Evolutionary conservation across 805 yeast genomes (phyloP).

Genomic region (Starmera pachycereana): DNA sequence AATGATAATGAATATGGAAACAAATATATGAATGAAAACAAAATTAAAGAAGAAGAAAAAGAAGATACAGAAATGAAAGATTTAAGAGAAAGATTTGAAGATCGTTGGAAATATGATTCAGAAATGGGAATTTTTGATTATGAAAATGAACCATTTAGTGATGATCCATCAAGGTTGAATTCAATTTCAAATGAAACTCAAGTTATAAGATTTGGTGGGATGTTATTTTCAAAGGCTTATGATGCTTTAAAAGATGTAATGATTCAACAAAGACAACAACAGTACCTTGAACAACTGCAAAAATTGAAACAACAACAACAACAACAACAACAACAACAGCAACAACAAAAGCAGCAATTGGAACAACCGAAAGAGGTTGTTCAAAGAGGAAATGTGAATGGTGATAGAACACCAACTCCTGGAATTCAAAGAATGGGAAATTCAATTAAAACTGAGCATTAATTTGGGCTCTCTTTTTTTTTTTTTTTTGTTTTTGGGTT

Average conservation of each 20-base stretch:
- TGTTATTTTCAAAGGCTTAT: conserved; percentile 80
- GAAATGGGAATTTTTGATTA: conserved; percentile 32
- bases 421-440: too few relatives aligned
- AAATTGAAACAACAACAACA: conserved; percentile 20
- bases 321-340: conserved; percentile 19
- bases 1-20: conserved; percentile 18
- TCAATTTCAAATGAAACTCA: conserved; percentile 81
- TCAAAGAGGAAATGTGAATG: too few relatives aligned
- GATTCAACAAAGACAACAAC: conserved; percentile 53
- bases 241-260: conserved; percentile 71
- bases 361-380: too few relatives aligned
- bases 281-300: conserved; percentile 21
- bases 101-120: conserved; percentile 59
- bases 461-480: too few relatives aligned
- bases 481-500: too few relatives aligned
- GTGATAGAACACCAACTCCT: too few relatives aligned
- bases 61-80: conserved; percentile 24
- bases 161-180: conserved; percentile 77
- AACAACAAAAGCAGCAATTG: conserved; percentile 3
- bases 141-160: conserved; percentile 41
- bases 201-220: conserved; percentile 82
- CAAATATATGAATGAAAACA: conserved; percentile 14
- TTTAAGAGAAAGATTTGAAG: conserved; percentile 36
- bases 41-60: conserved; percentile 12
- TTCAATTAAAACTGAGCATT: too few relatives aligned